Evolutionary conservation across 2,329 filamentous ascomycete species (phyloP), one percentile per base, ranked within the genome.

Genomic region (Neobulgaria alba): DNA sequence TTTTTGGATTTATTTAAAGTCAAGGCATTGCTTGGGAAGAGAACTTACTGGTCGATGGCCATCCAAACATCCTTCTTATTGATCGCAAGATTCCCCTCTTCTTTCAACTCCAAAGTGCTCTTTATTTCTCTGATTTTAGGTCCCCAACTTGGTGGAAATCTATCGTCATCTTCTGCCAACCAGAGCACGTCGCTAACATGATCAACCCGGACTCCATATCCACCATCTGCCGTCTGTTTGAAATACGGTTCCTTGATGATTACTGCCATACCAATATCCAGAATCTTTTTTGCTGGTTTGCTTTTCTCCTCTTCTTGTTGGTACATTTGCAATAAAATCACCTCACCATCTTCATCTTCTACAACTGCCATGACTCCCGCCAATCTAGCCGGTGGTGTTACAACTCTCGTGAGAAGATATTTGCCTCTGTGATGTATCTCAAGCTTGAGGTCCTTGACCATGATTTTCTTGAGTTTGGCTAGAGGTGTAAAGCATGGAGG

Each of bases 391-490:
- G 40, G 43, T 26, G 34, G 32, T 4, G 40, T 39, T 20, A 42
- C 20, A 3, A 42, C 41, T 35, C 48, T 41, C 4, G 49, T 30
- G 7, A 67, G 14, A 5, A 65, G 32, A 17, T 64, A 43, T 20
- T 59, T 64, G 1, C 58, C 64, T 5, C 62, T 56, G 50, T 68
- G 64, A 46, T 67, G 65, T 16, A 55, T 65, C 45, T 67, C 63
- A n/a, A 66, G 49, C 16, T 18, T 33, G 5, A 68, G 57, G 16
- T 61, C 48, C 20, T 49, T 52, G 17, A 51, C 46, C 5, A 23
- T 12, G 18, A 48, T 43, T 33, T 39, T 36, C 21, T 41, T 52
- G 35, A 62, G 42, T 10, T 44, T 18, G 5, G 2, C 10, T 8
- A 35, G 7, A 5, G 16, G 9, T 10, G 15, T 10, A 9, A 35